Evolutionary conservation across 805 yeast genomes (phyloP).

Genomic region (Peterozyma toletana): DNA sequence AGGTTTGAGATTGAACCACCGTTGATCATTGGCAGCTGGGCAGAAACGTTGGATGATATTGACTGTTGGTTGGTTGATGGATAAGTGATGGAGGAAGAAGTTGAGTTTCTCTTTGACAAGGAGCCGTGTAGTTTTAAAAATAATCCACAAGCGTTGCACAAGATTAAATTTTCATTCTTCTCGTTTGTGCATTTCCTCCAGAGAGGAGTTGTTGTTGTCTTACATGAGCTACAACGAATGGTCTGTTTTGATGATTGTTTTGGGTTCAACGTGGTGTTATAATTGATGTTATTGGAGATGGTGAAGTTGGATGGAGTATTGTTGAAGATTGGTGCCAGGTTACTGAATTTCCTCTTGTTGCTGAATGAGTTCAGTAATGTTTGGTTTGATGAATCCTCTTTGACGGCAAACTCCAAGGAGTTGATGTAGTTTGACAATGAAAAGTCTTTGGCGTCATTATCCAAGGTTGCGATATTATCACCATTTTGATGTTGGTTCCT

Average conservation of each 20-base stretch:
- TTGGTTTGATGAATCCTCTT: slow-evolving; percentile 13
- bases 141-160: slow-evolving; percentile 92
- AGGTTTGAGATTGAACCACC: not conserved
- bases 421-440: slow-evolving; percentile 22
- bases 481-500: not conserved
- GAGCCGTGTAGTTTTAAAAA: slow-evolving; percentile 86
- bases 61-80: not conserved
- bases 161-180: slow-evolving; percentile 75
- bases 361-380: not conserved
- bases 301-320: slow-evolving; percentile 11
- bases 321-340: slow-evolving; percentile 8
- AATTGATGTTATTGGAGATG: slow-evolving; percentile 8
- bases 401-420: slow-evolving; percentile 23
- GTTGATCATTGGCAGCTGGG: slow-evolving; percentile 13
- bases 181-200: slow-evolving; percentile 60
- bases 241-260: slow-evolving; percentile 9
- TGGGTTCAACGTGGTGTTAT: slow-evolving; percentile 5
- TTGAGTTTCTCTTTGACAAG: slow-evolving; percentile 4
- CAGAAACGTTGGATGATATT: not conserved
- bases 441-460: slow-evolving; percentile 3
- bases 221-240: slow-evolving; percentile 77
- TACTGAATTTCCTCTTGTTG: slow-evolving; percentile 3
- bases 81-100: not conserved
- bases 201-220: slow-evolving; percentile 85
- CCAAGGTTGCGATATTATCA: too few relatives aligned